phyloP scores from a whole-genome alignment of 2,329 filamentous ascomycete species.

The Fusarium longipes region DNA sequence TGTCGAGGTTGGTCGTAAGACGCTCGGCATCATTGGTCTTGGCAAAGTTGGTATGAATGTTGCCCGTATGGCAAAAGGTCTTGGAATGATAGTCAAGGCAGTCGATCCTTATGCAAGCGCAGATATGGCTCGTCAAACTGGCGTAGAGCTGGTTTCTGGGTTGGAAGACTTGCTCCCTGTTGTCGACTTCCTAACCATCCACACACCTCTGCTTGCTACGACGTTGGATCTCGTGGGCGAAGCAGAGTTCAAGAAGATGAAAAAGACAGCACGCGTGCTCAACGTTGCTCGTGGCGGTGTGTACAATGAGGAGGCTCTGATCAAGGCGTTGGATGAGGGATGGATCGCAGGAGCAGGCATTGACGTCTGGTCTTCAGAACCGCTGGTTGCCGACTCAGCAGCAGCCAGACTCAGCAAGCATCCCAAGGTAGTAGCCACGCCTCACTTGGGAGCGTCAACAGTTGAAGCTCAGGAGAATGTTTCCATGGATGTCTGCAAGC shows the following conservation, averaged over 20 bases:
- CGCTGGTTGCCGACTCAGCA: slow-evolving; percentile 65
- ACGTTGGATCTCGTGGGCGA: slow-evolving; percentile 79
- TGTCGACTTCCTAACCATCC: slow-evolving; percentile 82
- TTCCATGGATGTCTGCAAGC: slow-evolving; percentile 83
- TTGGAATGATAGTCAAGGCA: slow-evolving; percentile 80
- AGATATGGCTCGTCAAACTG: slow-evolving; percentile 75
- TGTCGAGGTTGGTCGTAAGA: slow-evolving; percentile 82
- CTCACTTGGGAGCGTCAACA: slow-evolving; percentile 83
- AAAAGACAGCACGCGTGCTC: slow-evolving; percentile 76
- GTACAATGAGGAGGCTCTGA: slow-evolving; percentile 79
- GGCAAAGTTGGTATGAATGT: slow-evolving; percentile 88
- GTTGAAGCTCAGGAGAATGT: slow-evolving; percentile 88
- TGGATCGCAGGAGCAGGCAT: slow-evolving; percentile 81
- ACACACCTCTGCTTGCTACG: slow-evolving; percentile 81
- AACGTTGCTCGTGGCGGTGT: slow-evolving; percentile 86
- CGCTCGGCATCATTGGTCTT: slow-evolving; percentile 78
- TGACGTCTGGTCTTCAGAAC: slow-evolving; percentile 83
- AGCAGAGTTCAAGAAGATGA: slow-evolving; percentile 76
- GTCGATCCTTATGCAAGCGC: slow-evolving; percentile 82
- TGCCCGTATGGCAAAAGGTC: slow-evolving; percentile 79
- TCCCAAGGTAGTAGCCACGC: slow-evolving; percentile 79
- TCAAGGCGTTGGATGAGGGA: slow-evolving; percentile 75
- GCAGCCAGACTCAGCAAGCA: slow-evolving; percentile 74
- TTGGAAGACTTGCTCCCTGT: slow-evolving; percentile 70
- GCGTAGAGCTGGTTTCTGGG: slow-evolving; percentile 70